Conservation (phyloP, 2,329 filamentous ascomycete genomes). For the Acephala macrosclerotiorum region DNA sequence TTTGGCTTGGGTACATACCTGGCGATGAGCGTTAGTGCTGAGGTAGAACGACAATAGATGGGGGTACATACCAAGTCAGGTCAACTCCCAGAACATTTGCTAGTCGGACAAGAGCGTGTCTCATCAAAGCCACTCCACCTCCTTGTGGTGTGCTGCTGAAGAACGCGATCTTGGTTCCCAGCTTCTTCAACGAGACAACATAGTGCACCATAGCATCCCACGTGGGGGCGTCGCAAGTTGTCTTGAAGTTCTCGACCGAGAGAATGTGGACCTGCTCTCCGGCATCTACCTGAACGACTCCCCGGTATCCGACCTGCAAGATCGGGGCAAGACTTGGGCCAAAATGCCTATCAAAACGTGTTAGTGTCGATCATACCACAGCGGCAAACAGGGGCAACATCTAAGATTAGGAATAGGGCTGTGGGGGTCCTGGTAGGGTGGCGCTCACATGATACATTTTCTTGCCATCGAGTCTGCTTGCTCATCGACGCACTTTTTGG, state of each 20-base stretch:
- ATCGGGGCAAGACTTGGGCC: constrained; percentile 75
- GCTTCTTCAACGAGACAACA: constrained; percentile 58
- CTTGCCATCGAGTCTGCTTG: constrained; percentile 83
- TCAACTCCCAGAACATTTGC: constrained; percentile 71
- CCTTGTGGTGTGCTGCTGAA: constrained; percentile 72
- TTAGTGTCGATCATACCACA: background rate
- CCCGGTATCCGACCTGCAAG: constrained; percentile 65
- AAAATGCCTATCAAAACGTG: constrained; percentile 61
- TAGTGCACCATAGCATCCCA: constrained; percentile 64
- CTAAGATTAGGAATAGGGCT: background rate
- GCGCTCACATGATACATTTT: constrained; percentile 74
- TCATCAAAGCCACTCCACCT: constrained; percentile 71
- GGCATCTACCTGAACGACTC: constrained; percentile 65
- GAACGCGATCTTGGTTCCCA: constrained; percentile 65
- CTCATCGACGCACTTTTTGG: constrained; percentile 73
- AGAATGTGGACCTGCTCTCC: constrained; percentile 58
- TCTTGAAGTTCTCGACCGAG: constrained; percentile 57
- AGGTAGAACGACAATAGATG: background rate
- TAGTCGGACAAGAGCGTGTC: constrained; percentile 75
- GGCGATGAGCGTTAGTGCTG: constrained; percentile 7
- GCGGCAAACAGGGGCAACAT: background rate
- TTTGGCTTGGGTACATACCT: constrained; percentile 75
- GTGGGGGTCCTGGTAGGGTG: constrained; percentile 6
- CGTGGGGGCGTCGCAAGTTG: constrained; percentile 58
- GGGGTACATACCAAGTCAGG: constrained; percentile 72